Percentiles rank a stretch among this genome's conserved stretches.
Evolutionary conservation across 495 filamentous ascomycete genomes (phyloP).

Genomic region (Ramalina peruviana): DNA sequence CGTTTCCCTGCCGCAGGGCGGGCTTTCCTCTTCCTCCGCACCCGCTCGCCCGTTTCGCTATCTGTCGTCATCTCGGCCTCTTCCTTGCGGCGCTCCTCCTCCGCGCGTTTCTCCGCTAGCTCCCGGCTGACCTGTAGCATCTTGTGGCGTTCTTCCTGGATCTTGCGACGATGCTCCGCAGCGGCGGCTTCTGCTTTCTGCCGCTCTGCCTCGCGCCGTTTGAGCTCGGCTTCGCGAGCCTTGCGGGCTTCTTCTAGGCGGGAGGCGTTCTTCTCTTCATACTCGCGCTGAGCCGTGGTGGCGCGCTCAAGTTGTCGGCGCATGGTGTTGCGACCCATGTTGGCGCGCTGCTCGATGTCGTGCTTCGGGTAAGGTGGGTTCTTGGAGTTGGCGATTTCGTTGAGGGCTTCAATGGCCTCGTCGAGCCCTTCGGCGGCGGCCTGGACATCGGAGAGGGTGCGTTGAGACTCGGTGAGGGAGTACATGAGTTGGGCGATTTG

Average conservation of each 20-base stretch:
- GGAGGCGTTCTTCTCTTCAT: conserved; percentile 82
- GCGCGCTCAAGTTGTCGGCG: conserved; percentile 78
- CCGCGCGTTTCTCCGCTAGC: conserved; percentile 51
- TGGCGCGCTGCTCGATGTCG: conserved; percentile 85
- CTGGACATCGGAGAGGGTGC: conserved; percentile 64
- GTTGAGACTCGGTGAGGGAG: conserved; percentile 55
- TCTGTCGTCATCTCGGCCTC: conserved; percentile 64
- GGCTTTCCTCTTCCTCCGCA: conserved; percentile 57
- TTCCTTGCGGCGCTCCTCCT: conserved; percentile 54
- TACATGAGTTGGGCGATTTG: conserved; percentile 77
- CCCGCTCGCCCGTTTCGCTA: conserved; percentile 59
- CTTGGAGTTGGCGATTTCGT: conserved; percentile 64
- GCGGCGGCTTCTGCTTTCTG: conserved; percentile 49
- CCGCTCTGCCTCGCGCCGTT: conserved; percentile 56
- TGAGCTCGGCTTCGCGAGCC: conserved; percentile 61
- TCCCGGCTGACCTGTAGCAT: conserved; percentile 64
- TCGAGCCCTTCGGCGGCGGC: conserved; percentile 75
- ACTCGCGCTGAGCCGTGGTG: conserved; percentile 71
- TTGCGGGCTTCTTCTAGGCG: conserved; percentile 65
- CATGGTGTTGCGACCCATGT: conserved; percentile 92
- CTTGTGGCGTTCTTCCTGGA: conserved; percentile 66
- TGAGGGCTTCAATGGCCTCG: conserved; percentile 68
- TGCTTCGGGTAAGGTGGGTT: conserved; percentile 81
- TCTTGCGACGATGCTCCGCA: conserved; percentile 55
- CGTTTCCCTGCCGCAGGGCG: conserved; percentile 26